These are phyloP conservation scores for Hansenula sp. DNA, from an alignment of 1,139 yeast genomes.

Conservation along the genomic window DNA sequence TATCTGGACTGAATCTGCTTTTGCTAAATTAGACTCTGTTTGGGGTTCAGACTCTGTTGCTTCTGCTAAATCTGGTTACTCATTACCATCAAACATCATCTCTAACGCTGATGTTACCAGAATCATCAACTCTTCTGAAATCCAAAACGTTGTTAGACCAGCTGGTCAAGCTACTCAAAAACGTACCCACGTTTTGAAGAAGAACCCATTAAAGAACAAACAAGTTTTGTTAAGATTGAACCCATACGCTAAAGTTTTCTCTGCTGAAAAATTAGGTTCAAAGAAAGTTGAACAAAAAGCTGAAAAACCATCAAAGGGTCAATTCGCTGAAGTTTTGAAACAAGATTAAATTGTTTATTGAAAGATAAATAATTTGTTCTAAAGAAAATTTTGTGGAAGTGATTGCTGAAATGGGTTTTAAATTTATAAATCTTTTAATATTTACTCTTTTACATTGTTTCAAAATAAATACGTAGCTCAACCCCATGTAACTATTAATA, in stretches of 20 bases:
- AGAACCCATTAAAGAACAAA: conserved; percentile 99
- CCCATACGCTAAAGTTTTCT: conserved; percentile 98
- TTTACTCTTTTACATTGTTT: not conserved
- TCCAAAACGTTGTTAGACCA: conserved; percentile 95
- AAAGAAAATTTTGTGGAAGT: too few species aligned
- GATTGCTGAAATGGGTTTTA: too few species aligned
- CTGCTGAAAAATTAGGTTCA: conserved; percentile 89
- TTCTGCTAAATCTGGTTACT: conserved; percentile 84
- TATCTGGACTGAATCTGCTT: conserved; percentile 99
- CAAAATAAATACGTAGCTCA: not conserved
- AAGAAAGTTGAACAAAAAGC: conserved; percentile 66
- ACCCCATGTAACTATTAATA: too few species aligned
- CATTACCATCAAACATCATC: conserved; percentile 91
- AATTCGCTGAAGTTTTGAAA: conserved; percentile 65
- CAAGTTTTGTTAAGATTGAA: conserved; percentile 96
- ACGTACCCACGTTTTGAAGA: conserved; percentile 95
- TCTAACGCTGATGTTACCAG: conserved; percentile 95
- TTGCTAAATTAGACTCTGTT: conserved; percentile 93
- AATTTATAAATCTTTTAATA: too few species aligned
- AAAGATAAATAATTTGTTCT: too few species aligned
- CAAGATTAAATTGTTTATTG: conserved; percentile 31
- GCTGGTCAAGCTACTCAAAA: conserved; percentile 93
- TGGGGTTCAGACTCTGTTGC: conserved; percentile 92
- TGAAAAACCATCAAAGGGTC: conserved; percentile 68
- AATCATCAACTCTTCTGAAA: conserved; percentile 98